These are phyloP conservation scores for Mortierella sp. DNA, from an alignment of 371 early-diverging fungal genomes.

Conservation along the genomic window DNA sequence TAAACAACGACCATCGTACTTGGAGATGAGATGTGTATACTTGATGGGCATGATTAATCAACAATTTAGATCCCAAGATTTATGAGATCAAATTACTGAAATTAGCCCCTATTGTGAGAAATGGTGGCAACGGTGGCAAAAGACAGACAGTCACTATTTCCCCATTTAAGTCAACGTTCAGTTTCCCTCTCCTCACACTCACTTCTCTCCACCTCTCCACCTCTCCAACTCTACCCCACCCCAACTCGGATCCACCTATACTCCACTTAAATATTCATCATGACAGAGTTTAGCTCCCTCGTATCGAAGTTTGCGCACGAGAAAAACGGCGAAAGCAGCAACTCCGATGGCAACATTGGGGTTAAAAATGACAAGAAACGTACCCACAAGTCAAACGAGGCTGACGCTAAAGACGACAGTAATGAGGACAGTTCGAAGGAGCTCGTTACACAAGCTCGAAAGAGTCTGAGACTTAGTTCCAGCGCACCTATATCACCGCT, in stretches of 20 bases:
- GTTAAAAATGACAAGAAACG: slow-evolving; percentile 28
- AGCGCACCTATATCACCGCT: slow-evolving; percentile 1
- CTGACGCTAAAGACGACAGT: neutral
- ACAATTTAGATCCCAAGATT: neutral
- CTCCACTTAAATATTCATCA: neutral
- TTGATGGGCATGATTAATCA: slow-evolving; percentile 22
- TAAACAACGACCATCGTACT: slow-evolving; percentile 16
- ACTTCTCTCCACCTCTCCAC: neutral
- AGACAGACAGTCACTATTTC: too few species aligned
- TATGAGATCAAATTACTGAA: too few species aligned
- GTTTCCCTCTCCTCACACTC: too few species aligned
- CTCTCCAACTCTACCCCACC: neutral
- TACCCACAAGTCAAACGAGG: neutral
- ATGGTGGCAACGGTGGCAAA: too few species aligned
- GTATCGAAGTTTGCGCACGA: slow-evolving; percentile 42
- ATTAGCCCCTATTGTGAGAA: too few species aligned
- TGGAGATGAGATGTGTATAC: slow-evolving; percentile 49
- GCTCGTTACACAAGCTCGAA: slow-evolving; percentile 19
- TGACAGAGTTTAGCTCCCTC: slow-evolving; percentile 34
- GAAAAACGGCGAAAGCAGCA: slow-evolving; percentile 16
- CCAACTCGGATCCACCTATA: neutral
- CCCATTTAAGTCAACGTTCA: too few species aligned
- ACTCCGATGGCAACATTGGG: neutral
- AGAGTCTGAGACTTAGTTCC: slow-evolving; percentile 16
- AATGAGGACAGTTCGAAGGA: slow-evolving; percentile 2